Conservation (phyloP, 768 basidiomycete species). For the Mrakia blollopis region DNA sequence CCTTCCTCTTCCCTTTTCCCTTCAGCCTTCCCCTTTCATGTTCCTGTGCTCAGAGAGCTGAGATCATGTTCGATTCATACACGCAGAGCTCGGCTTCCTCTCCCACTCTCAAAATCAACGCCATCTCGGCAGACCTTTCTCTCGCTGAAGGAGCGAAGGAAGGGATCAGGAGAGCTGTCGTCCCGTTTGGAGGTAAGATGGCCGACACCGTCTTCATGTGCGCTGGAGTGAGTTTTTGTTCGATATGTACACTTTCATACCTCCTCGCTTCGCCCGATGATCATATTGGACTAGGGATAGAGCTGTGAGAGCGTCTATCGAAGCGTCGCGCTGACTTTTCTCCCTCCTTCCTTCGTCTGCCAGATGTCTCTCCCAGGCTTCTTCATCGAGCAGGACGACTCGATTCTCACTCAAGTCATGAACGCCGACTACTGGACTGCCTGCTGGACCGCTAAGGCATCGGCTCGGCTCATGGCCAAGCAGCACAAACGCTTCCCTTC, state of each 20-base stretch:
- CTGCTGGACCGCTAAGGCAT: slow-evolving; percentile 54
- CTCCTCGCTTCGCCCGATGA: too few relatives aligned
- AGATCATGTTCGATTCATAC: neutral
- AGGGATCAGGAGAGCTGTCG: slow-evolving; percentile 61
- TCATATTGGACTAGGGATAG: too few relatives aligned
- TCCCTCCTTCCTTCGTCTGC: neutral
- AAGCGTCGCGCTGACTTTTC: neutral
- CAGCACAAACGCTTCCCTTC: slow-evolving; percentile 36
- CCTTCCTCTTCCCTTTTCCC: neutral
- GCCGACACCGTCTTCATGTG: slow-evolving; percentile 77
- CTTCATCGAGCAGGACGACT: slow-evolving; percentile 64
- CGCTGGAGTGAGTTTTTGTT: slow-evolving; percentile 58
- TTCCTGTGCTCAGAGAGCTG: neutral
- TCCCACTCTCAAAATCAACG: slow-evolving; percentile 55
- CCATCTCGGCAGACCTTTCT: slow-evolving; percentile 63
- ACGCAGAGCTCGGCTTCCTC: slow-evolving; percentile 28
- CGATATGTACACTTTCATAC: too few relatives aligned
- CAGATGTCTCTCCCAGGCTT: slow-evolving; percentile 56
- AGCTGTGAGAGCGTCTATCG: too few relatives aligned
- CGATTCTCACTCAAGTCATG: slow-evolving; percentile 58
- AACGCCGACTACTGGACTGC: slow-evolving; percentile 56
- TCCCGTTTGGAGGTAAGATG: slow-evolving; percentile 53
- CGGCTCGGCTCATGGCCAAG: slow-evolving; percentile 35
- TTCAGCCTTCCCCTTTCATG: neutral
- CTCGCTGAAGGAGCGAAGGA: slow-evolving; percentile 53